Evolutionary conservation across 768 basidiomycete species (phyloP).

Genomic region (Trametes maxima): DNA sequence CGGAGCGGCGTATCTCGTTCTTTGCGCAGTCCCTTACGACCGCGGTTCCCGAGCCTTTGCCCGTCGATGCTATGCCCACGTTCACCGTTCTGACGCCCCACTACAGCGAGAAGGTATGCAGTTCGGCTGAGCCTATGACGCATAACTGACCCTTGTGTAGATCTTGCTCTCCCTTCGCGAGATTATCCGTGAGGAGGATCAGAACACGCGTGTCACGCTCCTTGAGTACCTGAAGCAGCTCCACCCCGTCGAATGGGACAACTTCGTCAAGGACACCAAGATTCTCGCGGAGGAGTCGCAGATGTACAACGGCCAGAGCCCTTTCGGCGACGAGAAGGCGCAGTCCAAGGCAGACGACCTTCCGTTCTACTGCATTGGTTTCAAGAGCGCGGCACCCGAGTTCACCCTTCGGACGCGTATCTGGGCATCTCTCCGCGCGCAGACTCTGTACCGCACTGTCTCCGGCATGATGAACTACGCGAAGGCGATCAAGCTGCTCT

Average conservation of each 20-base stretch:
- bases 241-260: conserved; percentile 98
- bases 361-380: conserved; percentile 97
- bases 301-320: conserved; percentile 77
- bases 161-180: conserved; percentile 95
- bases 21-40: conserved; percentile 98
- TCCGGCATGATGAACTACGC: conserved; percentile 99
- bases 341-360: conserved; percentile 86
- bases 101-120: conserved; percentile 90
- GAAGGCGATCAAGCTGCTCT: conserved; percentile 99
- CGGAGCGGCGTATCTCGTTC: conserved; percentile 97
- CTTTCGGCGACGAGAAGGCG: conserved; percentile 82
- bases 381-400: conserved; percentile 98
- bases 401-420: conserved; percentile 98
- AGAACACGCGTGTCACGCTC: conserved; percentile 94
- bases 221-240: conserved; percentile 98
- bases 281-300: conserved; percentile 96
- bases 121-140: background rate
- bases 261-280: conserved; percentile 99
- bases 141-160: conserved; percentile 37
- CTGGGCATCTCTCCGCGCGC: conserved; percentile 98
- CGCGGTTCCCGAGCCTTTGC: conserved; percentile 88
- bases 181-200: conserved; percentile 98
- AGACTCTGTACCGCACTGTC: conserved; percentile 97
- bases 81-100: conserved; percentile 99
- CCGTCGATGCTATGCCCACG: conserved; percentile 99